Evolutionary conservation across 441 rosid species (phyloP), one percentile per base, ranked within the genome.

Genomic region (Theobroma grandiflorum): DNA sequence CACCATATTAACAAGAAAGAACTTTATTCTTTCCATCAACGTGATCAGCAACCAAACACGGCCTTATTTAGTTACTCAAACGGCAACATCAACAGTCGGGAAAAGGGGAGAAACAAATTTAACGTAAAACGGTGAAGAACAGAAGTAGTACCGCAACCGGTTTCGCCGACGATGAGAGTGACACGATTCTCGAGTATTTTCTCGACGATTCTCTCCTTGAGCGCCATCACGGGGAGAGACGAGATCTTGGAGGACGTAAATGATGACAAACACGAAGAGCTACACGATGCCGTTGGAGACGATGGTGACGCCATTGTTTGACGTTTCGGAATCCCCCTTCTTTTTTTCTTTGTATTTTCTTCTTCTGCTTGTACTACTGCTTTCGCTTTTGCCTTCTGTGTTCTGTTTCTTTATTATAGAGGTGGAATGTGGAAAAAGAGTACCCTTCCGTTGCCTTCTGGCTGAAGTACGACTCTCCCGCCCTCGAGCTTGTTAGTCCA

Each of bases 121-220:
- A 35, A 61, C 20, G 26, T 35, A 72, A 2, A 53, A 22, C 63
- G 53, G 65, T 4, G 64, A 42, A 72, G n/a, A 63, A 77, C 0
- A 76, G 67, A 82, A 78, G 69, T 83, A 93, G 73, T 87, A 94
- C 98, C 99, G 89, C 98, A 96, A 74, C 99, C 99, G 26, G 99
- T 90, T 50, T 94, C 98, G 78, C 98, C 99, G 80, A 96, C 89
- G 73, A 94, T 93, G 76, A 96, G 96, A 81, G 99, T 96, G 85
- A 96, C 99, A 82, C 98, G 98, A 92, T 94, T 96, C 80, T 91
- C 91, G 81, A 82, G 73, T 78, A 94, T 88, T 87, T 96, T 96
- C 63, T 93, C 98, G 72, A 94, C 89, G 82, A 96, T 94, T 79
- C 81, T 94, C 81, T 79, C 84, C 75, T 84, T 88, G 76, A 90